Percentiles rank a stretch among this genome's conserved stretches.
Evolutionary conservation across 2,329 filamentous ascomycete genomes (phyloP).

Genomic region (Penicillium brasilianum): DNA sequence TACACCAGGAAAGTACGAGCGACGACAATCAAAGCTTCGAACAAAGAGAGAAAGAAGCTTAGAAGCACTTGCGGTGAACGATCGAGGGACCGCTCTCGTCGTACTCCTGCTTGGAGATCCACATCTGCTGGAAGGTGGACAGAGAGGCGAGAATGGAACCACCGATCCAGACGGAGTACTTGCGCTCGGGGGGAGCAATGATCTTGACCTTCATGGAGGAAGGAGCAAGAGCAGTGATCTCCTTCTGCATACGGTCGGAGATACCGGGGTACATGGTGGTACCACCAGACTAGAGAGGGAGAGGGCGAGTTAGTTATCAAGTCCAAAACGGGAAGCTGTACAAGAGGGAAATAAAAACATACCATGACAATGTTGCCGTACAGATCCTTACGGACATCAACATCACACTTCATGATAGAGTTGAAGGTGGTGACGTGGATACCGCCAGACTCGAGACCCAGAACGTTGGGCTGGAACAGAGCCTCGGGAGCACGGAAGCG

Average conservation of each 20-base stretch:
- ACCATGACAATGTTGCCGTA: slow-evolving; percentile 99
- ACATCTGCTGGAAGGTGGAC: slow-evolving; percentile 99
- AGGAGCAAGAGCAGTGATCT: slow-evolving; percentile 98
- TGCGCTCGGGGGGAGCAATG: slow-evolving; percentile 99
- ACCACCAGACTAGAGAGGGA: slow-evolving; percentile 81
- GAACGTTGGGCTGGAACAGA: slow-evolving; percentile 97
- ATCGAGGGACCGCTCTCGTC: slow-evolving; percentile 99
- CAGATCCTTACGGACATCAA: slow-evolving; percentile 99
- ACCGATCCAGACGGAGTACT: slow-evolving; percentile 99
- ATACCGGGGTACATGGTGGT: slow-evolving; percentile 99
- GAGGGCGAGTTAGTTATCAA: neutral
- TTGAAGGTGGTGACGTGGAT: slow-evolving; percentile 99
- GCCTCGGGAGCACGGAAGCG: slow-evolving; percentile 99
- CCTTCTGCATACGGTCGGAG: slow-evolving; percentile 99
- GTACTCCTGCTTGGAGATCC: slow-evolving; percentile 99
- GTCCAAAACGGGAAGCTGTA: no score
- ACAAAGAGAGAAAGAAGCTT: slow-evolving; percentile 57
- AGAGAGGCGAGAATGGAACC: slow-evolving; percentile 99
- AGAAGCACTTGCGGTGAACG: slow-evolving; percentile 99
- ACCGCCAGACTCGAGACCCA: slow-evolving; percentile 97
- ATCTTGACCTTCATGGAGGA: slow-evolving; percentile 99
- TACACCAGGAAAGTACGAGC: slow-evolving; percentile 49
- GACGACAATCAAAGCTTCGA: slow-evolving; percentile 39
- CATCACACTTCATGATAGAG: slow-evolving; percentile 99
- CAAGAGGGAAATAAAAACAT: slow-evolving; percentile 52